A percentile compares a stretch with the other conserved stretches of the same genome.
phyloP scores from a whole-genome alignment of 2,329 filamentous ascomycete genomes.

The Penicillium sp. region DNA sequence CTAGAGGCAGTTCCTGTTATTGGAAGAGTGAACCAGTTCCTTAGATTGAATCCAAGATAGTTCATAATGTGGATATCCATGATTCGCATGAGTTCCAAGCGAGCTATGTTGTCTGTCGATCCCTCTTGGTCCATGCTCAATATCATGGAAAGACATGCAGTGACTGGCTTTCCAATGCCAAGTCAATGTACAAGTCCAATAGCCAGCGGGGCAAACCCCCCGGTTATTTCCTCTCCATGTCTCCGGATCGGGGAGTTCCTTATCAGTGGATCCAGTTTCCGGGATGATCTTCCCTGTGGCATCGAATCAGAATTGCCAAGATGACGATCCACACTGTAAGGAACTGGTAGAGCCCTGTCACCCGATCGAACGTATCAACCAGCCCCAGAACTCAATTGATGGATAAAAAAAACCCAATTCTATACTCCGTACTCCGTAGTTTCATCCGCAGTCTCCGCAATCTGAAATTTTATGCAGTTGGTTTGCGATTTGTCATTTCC shows the following conservation, averaged over 20 bases:
- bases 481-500: conserved; percentile 12
- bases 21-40: background rate
- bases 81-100: conserved; percentile 10
- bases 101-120: conserved; percentile 18
- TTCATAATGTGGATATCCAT: background rate
- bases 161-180: background rate
- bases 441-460: background rate
- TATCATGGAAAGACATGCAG: background rate
- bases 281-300: conserved; percentile 8
- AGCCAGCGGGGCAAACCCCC: conserved; percentile 5
- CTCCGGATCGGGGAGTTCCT: conserved; percentile 11
- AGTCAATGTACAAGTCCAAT: conserved; percentile 5
- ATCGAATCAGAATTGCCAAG: conserved; percentile 11
- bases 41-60: background rate
- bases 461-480: background rate
- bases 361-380: background rate
- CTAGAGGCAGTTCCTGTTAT: conserved; percentile 1
- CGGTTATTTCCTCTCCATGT: background rate
- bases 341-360: conserved; percentile 4
- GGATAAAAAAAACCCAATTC: background rate
- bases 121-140: conserved; percentile 9
- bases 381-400: conserved; percentile 2
- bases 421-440: background rate
- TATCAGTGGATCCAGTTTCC: conserved; percentile 19
- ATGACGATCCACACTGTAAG: conserved; percentile 13